phyloP scores from a whole-genome alignment of 345 rosid species.

The Salix caprea region DNA sequence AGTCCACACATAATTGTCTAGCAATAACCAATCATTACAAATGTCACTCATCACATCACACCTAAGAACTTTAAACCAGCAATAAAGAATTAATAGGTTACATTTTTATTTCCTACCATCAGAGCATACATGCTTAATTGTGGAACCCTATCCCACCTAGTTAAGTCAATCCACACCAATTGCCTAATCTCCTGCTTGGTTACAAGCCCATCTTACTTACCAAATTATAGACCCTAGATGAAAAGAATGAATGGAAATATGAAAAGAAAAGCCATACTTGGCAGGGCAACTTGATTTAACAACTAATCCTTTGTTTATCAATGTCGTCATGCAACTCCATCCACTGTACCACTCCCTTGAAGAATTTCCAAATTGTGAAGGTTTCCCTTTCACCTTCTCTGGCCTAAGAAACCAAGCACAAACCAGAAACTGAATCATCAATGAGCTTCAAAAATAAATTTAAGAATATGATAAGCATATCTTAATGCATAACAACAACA shows the following conservation, averaged over 20 bases:
- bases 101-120: no score
- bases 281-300: constrained; percentile 92
- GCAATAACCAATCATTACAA: no score
- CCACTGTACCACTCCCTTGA: constrained; percentile 84
- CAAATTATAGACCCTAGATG: neutral
- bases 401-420: constrained; percentile 45
- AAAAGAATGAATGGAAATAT: neutral
- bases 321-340: constrained; percentile 89
- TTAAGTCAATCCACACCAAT: no score
- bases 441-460: neutral
- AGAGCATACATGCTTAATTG: no score
- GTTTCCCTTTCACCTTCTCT: constrained; percentile 75
- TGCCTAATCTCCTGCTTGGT: no score
- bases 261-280: constrained; percentile 44
- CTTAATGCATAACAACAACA: neutral
- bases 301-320: constrained; percentile 78
- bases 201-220: no score
- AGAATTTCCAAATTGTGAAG: constrained; percentile 66
- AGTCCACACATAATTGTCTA: no score
- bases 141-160: no score
- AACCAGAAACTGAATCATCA: constrained; percentile 4
- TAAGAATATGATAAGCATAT: neutral
- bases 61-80: no score
- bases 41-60: no score
- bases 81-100: no score